Evolutionary conservation across 768 basidiomycete species (phyloP).

Genomic region (Hypsizygus marmoreus): DNA sequence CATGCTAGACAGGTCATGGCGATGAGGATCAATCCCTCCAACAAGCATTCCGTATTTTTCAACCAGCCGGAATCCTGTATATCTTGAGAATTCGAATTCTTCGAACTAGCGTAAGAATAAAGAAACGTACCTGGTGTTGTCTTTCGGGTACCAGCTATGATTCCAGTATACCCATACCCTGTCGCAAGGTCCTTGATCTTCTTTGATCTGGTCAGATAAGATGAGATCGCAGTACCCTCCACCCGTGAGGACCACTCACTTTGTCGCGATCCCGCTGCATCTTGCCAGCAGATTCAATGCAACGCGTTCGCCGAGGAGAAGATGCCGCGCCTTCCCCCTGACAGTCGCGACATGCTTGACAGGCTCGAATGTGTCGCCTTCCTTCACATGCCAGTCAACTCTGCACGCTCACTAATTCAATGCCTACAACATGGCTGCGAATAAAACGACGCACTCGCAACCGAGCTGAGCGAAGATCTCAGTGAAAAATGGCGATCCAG

Average conservation of each 20-base stretch:
- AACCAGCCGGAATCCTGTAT: constrained; percentile 84
- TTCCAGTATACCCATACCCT: constrained; percentile 79
- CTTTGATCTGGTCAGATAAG: constrained; percentile 62
- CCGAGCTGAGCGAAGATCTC: constrained; percentile 88
- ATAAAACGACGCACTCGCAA: constrained; percentile 72
- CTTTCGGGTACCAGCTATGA: constrained; percentile 94
- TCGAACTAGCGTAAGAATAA: neutral
- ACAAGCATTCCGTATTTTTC: constrained; percentile 99
- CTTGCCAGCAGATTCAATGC: constrained; percentile 92
- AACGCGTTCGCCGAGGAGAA: constrained; percentile 90
- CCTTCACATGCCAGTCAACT: constrained; percentile 90
- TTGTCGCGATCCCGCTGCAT: constrained; percentile 96
- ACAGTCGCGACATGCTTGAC: constrained; percentile 89
- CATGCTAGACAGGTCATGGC: constrained; percentile 97
- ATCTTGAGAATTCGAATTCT: too few species aligned
- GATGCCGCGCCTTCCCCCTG: constrained; percentile 80
- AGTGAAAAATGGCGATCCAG: constrained; percentile 94
- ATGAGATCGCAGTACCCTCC: constrained; percentile 8
- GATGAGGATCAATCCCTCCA: constrained; percentile 93
- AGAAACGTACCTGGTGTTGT: constrained; percentile 79
- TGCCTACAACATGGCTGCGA: neutral
- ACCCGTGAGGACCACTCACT: constrained; percentile 49
- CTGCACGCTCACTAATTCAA: constrained; percentile 40
- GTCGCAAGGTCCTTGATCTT: constrained; percentile 77
- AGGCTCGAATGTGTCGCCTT: constrained; percentile 82